phyloP scores from a whole-genome alignment of 2,329 filamentous ascomycete genomes.

The Phialocephala subalpina region DNA sequence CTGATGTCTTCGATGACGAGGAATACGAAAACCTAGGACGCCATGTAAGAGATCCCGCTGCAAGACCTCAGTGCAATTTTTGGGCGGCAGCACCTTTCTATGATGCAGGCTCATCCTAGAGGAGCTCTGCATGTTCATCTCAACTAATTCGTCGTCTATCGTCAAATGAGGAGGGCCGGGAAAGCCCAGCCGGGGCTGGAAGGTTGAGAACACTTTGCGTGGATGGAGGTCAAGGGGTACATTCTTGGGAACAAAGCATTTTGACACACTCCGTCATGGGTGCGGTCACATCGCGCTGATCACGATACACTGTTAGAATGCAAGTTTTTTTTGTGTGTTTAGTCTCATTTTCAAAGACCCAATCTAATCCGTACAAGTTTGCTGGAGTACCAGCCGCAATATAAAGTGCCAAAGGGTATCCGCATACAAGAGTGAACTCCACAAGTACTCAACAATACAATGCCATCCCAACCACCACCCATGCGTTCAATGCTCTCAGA shows the following conservation, averaged over 20 bases:
- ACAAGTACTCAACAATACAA: neutral
- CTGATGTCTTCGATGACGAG: neutral
- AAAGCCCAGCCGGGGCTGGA: too few relatives aligned
- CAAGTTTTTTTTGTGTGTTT: too few relatives aligned
- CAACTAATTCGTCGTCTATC: too few relatives aligned
- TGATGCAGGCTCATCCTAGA: neutral
- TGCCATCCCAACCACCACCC: neutral
- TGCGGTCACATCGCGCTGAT: too few relatives aligned
- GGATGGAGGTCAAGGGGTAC: too few relatives aligned
- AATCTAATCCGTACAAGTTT: neutral
- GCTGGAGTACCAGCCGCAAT: neutral
- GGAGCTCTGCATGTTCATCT: too few relatives aligned
- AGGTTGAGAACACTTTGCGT: too few relatives aligned
- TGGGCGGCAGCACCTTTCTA: neutral
- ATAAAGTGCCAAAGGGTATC: neutral
- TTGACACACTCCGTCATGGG: too few relatives aligned
- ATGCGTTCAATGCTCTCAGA: neutral
- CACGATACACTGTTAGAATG: too few relatives aligned
- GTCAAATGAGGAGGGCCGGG: too few relatives aligned
- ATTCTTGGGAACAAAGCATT: too few relatives aligned
- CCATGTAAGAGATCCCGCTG: slow-evolving; percentile 35
- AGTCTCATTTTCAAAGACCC: too few relatives aligned
- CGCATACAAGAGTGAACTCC: neutral
- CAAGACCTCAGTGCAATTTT: slow-evolving; percentile 24
- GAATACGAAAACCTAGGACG: slow-evolving; percentile 27